A percentile compares a stretch with the other conserved stretches of the same genome.
Evolutionary conservation across 1,139 yeast species (phyloP).

Genomic region (Yamadazyma jaroonii): DNA sequence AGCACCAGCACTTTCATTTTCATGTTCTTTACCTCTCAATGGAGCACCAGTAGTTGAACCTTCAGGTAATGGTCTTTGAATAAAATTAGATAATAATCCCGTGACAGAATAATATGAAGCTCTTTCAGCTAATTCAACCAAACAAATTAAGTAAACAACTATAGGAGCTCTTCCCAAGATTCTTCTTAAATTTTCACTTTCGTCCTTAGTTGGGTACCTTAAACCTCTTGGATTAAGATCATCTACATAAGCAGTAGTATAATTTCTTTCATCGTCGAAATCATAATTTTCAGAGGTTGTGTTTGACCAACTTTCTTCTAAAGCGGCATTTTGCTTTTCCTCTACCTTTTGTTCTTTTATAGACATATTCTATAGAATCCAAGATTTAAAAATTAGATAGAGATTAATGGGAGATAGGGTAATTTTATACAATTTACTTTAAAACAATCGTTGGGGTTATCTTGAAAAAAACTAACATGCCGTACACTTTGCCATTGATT

Average conservation of each 20-base stretch:
- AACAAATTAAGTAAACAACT: constrained; percentile 33
- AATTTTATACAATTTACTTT: too few relatives aligned
- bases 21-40: constrained; percentile 25
- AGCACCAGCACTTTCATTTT: constrained; percentile 39
- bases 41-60: constrained; percentile 47
- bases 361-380: too few relatives aligned
- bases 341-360: neutral
- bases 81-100: constrained; percentile 40
- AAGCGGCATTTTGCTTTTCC: neutral
- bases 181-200: constrained; percentile 42
- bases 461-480: too few relatives aligned
- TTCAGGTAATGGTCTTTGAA: constrained; percentile 48
- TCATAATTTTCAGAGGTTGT: constrained; percentile 20
- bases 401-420: too few relatives aligned
- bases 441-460: too few relatives aligned
- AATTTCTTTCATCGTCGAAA: constrained; percentile 22
- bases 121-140: constrained; percentile 46
- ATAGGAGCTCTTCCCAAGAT: constrained; percentile 29
- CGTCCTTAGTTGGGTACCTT: constrained; percentile 39
- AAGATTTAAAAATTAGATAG: too few relatives aligned
- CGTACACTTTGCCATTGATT: too few relatives aligned
- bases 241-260: constrained; percentile 24
- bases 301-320: constrained; percentile 12
- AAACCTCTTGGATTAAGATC: constrained; percentile 35
- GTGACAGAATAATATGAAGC: constrained; percentile 46